Percentiles rank a stretch among this genome's conserved stretches.
Conservation (phyloP, 257 asterid genomes). For the Ilex aquifolium region DNA sequence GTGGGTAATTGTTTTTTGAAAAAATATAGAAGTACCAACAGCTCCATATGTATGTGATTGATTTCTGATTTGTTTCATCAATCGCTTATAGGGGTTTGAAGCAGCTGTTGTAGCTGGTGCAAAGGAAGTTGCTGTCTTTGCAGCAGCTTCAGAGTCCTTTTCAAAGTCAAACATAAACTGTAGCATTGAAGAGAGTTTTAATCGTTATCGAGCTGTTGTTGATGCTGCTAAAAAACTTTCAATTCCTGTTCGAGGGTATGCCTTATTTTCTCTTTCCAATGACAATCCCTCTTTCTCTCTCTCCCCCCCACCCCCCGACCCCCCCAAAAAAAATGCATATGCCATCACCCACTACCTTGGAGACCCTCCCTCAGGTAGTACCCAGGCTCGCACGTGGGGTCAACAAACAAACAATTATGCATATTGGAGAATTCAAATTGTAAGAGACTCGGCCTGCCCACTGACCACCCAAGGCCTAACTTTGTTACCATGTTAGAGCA, state of each 20-base stretch:
- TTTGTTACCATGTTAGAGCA: too few species aligned
- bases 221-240: slow-evolving; percentile 73
- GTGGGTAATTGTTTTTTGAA: slow-evolving; percentile 21
- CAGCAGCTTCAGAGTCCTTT: slow-evolving; percentile 91
- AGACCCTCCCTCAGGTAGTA: too few species aligned
- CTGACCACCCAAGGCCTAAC: too few species aligned
- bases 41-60: neutral
- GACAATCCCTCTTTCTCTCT: neutral
- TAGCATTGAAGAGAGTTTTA: slow-evolving; percentile 73
- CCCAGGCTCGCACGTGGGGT: too few species aligned
- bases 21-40: slow-evolving; percentile 3
- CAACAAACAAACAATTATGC: too few species aligned
- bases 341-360: too few species aligned
- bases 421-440: too few species aligned
- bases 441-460: too few species aligned
- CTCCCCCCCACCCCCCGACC: neutral
- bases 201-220: slow-evolving; percentile 67
- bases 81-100: slow-evolving; percentile 55
- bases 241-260: slow-evolving; percentile 92
- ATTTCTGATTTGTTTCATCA: neutral
- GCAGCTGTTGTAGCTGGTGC: slow-evolving; percentile 84
- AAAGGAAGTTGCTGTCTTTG: slow-evolving; percentile 91
- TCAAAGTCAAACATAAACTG: slow-evolving; percentile 76
- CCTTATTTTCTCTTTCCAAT: neutral
- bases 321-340: too few species aligned